Base-by-base conservation (phyloP, 176 grass and related monocot genomes). In the Ananas comosus region DNA sequence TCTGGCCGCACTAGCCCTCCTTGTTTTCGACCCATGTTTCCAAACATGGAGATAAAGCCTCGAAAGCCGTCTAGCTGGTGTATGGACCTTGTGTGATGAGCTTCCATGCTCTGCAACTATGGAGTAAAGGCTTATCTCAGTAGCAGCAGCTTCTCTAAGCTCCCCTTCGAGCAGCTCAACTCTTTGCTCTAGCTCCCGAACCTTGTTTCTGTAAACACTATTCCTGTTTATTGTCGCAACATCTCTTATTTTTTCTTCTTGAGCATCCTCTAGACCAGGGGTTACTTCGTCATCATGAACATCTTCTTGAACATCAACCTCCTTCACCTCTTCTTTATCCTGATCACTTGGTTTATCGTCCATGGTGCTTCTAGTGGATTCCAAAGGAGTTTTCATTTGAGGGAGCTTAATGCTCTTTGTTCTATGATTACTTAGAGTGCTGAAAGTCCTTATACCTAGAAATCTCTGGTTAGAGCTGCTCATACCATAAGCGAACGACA, bases 41-140 rank as follows among this genome's bases (percentile, higher is more conserved):
- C 85, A 71, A 19, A 82, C 86, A 88, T 90, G 78, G 68, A 80
- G 25, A 64, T 87, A 93, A 78, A 88, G 71, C 72, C 94, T 89
- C 29, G 89, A 88, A 63, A 97, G 82, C 68, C 94, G 76, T 69
- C 94, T 79, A 70, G 94, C 89, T 56, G 94, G 94, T 68, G 94
- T 90, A 64, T 97, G 94, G 29, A 97, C 89, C 78, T 97, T 97
- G 65, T 92, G 91, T 72, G 82, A 79, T 83, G 94, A 97, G 72
- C 89, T 97, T 57, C 80, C 84, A 88, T 97, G 94, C 76, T 97
- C 89, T 13, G 94, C 86, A 66, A 85, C 67, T 68, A 92, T 80
- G 10, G 89, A 92, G 71, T 92, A 92, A 82, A 97, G 89, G 25
- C 86, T 84, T 77, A 92, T 83, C 79, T 97, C 94, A 69, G 86